Evolutionary conservation across 2,329 filamentous ascomycete species (phyloP).

Genomic region (Hymenoscyphus fructigenus): DNA sequence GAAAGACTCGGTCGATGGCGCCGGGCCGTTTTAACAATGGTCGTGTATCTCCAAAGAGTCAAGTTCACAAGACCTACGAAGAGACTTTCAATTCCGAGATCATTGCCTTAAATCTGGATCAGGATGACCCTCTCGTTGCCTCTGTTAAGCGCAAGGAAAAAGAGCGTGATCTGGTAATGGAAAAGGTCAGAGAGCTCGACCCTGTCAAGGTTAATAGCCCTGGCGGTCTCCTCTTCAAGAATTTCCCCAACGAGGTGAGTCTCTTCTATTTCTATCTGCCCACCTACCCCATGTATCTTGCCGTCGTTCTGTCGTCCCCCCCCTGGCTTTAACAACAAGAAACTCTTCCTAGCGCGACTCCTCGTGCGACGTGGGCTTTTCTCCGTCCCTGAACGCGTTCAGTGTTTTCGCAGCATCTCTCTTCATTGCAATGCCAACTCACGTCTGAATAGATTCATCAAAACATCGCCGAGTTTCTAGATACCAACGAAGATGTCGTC

Average conservation of each 20-base stretch:
- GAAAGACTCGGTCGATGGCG: slow-evolving; percentile 4
- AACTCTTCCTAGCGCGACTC: too few relatives aligned
- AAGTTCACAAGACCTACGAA: not conserved
- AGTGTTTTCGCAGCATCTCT: not conserved
- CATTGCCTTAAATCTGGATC: not conserved
- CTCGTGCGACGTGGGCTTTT: too few relatives aligned
- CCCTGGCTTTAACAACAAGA: not conserved
- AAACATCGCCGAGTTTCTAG: slow-evolving; percentile 29
- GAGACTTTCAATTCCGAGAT: not conserved
- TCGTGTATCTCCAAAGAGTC: not conserved
- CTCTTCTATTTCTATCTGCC: not conserved
- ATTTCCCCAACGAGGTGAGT: slow-evolving; percentile 1
- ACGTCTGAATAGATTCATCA: slow-evolving; percentile 32
- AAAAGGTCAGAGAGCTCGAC: not conserved
- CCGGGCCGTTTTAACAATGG: not conserved
- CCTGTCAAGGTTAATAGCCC: not conserved
- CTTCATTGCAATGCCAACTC: slow-evolving; percentile 7
- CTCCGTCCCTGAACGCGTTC: too few relatives aligned
- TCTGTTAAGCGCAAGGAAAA: not conserved
- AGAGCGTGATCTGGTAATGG: not conserved
- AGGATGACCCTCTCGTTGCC: not conserved
- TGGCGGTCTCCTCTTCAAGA: slow-evolving; percentile 2
- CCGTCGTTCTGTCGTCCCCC: not conserved
- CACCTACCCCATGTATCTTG: too few relatives aligned
- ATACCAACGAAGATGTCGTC: slow-evolving; percentile 42